Evolutionary conservation across 1,284 basidiomycete species (phyloP).

Genomic region (Cutaneotrichosporon cyanovorans): DNA sequence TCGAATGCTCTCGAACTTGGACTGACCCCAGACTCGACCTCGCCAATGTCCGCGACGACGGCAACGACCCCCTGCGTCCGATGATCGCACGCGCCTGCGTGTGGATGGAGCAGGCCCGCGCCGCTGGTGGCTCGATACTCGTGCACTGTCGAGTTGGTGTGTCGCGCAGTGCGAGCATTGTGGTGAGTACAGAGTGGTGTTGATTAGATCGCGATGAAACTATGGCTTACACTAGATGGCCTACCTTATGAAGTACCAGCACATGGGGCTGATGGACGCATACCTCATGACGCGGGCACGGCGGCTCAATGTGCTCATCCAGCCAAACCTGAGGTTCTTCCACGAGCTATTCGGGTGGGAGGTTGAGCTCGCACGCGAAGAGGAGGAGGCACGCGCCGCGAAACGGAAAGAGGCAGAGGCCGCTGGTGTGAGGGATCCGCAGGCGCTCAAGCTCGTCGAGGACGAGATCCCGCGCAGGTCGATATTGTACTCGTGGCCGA

Average conservation of each 20-base stretch:
- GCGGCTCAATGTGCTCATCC: conserved; percentile 62
- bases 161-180: conserved; percentile 83
- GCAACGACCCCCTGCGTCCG: conserved; percentile 85
- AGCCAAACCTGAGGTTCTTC: conserved; percentile 85
- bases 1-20: neutral
- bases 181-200: conserved; percentile 51
- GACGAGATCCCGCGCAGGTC: conserved; percentile 12
- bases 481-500: conserved; percentile 42
- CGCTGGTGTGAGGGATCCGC: conserved; percentile 19
- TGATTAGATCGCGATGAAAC: too few relatives aligned
- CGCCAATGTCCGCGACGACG: conserved; percentile 63
- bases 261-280: conserved; percentile 78
- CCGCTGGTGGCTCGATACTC: conserved; percentile 75
- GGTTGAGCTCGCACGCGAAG: conserved; percentile 54
- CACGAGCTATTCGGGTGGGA: conserved; percentile 94
- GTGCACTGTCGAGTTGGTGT: conserved; percentile 97
- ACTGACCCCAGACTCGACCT: conserved; percentile 35
- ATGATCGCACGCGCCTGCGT: conserved; percentile 79
- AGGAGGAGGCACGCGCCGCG: conserved; percentile 20
- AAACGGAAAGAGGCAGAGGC: conserved; percentile 17
- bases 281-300: conserved; percentile 56
- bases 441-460: conserved; percentile 20
- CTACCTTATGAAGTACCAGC: conserved; percentile 92
- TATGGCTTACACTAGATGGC: conserved; percentile 56
- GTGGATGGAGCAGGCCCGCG: conserved; percentile 83